Evolutionary conservation across 1,284 basidiomycete species (phyloP), one percentile per base, ranked within the genome.

Genomic region (Trichosporon ovoides): DNA sequence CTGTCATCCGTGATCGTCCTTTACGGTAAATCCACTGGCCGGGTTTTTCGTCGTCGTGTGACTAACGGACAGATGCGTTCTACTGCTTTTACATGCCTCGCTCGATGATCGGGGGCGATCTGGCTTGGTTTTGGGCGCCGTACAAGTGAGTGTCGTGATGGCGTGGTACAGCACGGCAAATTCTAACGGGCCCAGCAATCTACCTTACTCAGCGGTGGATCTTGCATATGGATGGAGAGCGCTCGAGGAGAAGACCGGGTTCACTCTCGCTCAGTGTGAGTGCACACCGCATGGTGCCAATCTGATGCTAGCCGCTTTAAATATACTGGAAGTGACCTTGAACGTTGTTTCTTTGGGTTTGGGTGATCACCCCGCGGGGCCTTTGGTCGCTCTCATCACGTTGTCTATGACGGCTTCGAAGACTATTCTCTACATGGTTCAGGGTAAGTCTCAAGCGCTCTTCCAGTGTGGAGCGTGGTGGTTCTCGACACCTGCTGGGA

Each of bases 241-340:
- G 0, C 80, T 85, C 46, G 76, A 86, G 59, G 74, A 79, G 1
- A 82, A 83, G 20, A 83, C 87, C 59, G 92, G 92, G 0, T 96
- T 95, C 76, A 86, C 91, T 12, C 88, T 84, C 65, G 91, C 92
- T 2, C 91, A 95, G 79, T 82, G 89, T 89, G 67, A n/a, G n/a
- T n/a, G n/a, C 62, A 83, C 50, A 7, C 14, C 12, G 6, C 28
- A 2, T 5, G 2, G 7, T 3, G 7, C 22, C 3, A 3, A 19
- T 12, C 52, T 49, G 19, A 36, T 36, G n/a, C 36, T 69, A 89
- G 90, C 89, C 12, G 69, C 86, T 22, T 74, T 95, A 65, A 96
- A 95, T 74, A 60, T 94, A 58, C 73, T 90, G 54, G 93, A 96
- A 76, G 87, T 85, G 0, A 54, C 83, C 16, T 72, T 94, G 67